Evolutionary conservation across 2,329 filamentous ascomycete genomes (phyloP), one percentile per base, ranked within the genome.

Genomic region (Neonectria coccinea): DNA sequence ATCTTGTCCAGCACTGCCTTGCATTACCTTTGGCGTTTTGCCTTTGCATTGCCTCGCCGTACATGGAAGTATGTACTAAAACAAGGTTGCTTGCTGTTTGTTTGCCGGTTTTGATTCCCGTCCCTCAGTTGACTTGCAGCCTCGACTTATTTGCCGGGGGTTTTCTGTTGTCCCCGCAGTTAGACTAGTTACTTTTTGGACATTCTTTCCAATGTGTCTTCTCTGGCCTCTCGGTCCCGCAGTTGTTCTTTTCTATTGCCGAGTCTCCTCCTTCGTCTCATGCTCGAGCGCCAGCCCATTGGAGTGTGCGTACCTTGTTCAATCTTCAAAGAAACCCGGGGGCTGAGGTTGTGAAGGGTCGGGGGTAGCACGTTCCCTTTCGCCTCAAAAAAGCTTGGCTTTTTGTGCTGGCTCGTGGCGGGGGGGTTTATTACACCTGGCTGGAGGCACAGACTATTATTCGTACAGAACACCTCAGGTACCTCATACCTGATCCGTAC

Each of bases 381-480:
- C 42, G 61, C 61, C 56, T 47, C 61, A 11, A 42, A 42, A 59
- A 63, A 59, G 55, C 61, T 59, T 63, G 61, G 61, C 42, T 48
- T n/a, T 16, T n/a, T 16, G 18, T 20, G 59, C 33, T 51, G 53
- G 36, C 42, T 47, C 22, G 22, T 25, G 22, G 22, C 22, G 22
- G 22, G 22, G 22, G 22, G 22, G 2, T 5, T 25, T n/a, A n/a
- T n/a, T n/a, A 25, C 22, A 25, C 29, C 16, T 55, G 44, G 27
- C 25, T 45, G 20, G 22, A 44, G 16, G 39, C 8, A 12, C 25
- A 50, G 31, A 22, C 39, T 36, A 48, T 36, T 36, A 36, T 36
- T 36, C 33, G 33, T 36, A 36, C 33, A 36, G 14, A 36, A 36
- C 14, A 11, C 12, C 33, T 36, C 33, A 36, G 33, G 60, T 63